These are phyloP conservation scores for Sporothrix phasma DNA, from an alignment of 2,329 filamentous ascomycete species.

Conservation along the genomic window DNA sequence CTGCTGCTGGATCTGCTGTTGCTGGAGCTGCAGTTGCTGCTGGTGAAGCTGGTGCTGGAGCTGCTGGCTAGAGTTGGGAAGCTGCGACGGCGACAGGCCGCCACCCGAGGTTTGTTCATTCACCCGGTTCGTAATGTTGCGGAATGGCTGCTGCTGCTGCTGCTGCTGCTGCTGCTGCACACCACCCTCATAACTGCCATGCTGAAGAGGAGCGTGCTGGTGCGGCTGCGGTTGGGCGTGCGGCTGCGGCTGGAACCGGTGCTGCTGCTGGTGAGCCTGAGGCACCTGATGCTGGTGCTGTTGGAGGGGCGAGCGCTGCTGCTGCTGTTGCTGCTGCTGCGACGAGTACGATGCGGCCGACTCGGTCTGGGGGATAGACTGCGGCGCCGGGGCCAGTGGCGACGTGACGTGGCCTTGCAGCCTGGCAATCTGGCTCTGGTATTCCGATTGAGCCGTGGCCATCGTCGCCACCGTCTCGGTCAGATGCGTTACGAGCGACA, in stretches of 20 bases:
- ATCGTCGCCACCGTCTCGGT: slow-evolving; percentile 60
- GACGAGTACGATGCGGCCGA: background rate
- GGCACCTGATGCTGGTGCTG: slow-evolving; percentile 22
- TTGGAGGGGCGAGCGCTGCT: slow-evolving; percentile 20
- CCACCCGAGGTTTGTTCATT: slow-evolving; percentile 10
- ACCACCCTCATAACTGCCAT: slow-evolving; percentile 6
- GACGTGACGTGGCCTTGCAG: slow-evolving; percentile 28
- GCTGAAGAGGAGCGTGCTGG: slow-evolving; percentile 10
- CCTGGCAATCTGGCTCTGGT: slow-evolving; percentile 55
- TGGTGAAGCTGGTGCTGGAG: slow-evolving; percentile 13
- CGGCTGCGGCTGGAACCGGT: background rate
- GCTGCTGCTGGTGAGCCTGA: slow-evolving; percentile 19
- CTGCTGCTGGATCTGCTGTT: slow-evolving; percentile 13
- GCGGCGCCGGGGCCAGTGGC: background rate
- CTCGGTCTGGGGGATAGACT: background rate
- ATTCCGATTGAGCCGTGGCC: slow-evolving; percentile 56
- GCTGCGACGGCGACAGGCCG: slow-evolving; percentile 19
- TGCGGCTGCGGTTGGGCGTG: slow-evolving; percentile 10
- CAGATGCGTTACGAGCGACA: slow-evolving; percentile 54
- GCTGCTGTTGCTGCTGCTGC: slow-evolving; percentile 5
- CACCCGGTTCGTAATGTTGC: slow-evolving; percentile 12
- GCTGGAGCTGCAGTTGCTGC: slow-evolving; percentile 19
- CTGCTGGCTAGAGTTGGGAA: slow-evolving; percentile 19
- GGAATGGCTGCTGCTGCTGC: slow-evolving; percentile 1
- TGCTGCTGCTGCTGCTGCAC: background rate